Evolutionary conservation across 306 rosid species (phyloP).

Genomic region (Cucumis sativus): Cucumber_9930_V3 NC_026661.2:20694001-20694500

Average conservation of each 20-base stretch:
- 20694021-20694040: no score
- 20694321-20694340: neutral
- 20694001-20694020: no score
- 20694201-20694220: neutral
- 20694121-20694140: neutral
- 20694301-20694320: neutral
- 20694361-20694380: neutral
- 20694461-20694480: slow-evolving; percentile 6
- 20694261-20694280: neutral
- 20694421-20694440: neutral
- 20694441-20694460: neutral
- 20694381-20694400: neutral
- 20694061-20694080: neutral
- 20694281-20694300: neutral
- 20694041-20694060: neutral
- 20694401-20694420: neutral
- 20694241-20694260: neutral
- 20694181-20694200: neutral
- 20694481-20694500: neutral
- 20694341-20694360: neutral
- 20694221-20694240: neutral
- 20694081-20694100: neutral
- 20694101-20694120: neutral
- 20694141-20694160: neutral
- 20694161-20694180: neutral